Evolutionary conservation across 1,284 basidiomycete genomes (phyloP), one percentile per base, ranked within the genome.

Genomic region (Inonotus hispidus): DNA sequence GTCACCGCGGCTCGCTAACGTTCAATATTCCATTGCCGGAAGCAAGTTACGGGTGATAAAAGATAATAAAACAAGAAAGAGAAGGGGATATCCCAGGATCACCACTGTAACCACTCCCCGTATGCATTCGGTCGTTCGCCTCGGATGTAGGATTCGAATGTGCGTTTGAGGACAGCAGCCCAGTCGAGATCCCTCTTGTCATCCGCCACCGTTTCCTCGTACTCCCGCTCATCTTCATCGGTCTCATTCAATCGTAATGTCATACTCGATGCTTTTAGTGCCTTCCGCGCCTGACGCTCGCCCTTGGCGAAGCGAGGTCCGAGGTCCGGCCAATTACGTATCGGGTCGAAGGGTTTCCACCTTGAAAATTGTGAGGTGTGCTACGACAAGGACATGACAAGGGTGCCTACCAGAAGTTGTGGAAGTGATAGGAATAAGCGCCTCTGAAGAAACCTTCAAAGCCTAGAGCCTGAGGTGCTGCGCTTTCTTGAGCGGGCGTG

Each of bases 281-380:
- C 38, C 25, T 39, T 74, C 10, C 82, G 80, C 14, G 83, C 84
- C 54, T 78, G 74, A 65, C 75, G 77, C 72, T 96, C 93, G 37
- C 88, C 89, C 32, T 82, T 82, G 39, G 77, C 76, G 72, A 97
- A 97, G 23, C 82, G 82, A 2, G 82, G 76, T 1, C 95, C 95
- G 21, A 97, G 83, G 71, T 96, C 95, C 8, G 95, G 95, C 83
- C 85, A 97, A 71, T 96, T 93, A 19, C 93, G 86, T 7, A 83
- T 75, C 1, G 89, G 81, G 72, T 98, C 95, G 68, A 97, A 95
- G 2, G 93, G 91, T 63, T 90, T 86, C 94, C 95, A 96, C 92
- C 93, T 95, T 11, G 54, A 37, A 58, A 16, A 16, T 57, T 35
- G 64, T 32, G 53, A 45, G 58, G 7, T 57, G 38, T 41, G 46